Base-by-base conservation (phyloP, 2,329 filamentous ascomycete genomes). In the Tolypocladium tropicale region DNA sequence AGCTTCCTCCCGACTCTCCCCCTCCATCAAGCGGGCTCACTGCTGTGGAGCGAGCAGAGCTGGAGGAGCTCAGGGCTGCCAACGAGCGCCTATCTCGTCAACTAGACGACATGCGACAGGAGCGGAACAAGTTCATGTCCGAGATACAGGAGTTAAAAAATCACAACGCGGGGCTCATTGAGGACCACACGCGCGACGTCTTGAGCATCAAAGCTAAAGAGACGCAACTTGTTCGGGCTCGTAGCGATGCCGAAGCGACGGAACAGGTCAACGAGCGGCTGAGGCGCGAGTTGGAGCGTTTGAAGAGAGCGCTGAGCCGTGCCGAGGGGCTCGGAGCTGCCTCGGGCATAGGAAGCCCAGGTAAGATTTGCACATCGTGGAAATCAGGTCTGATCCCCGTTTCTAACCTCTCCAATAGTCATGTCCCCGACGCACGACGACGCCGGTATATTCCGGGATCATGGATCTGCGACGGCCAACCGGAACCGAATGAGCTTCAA, bases 171-270 rank as follows among this genome's bases (percentile, higher is more conserved):
- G 88, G 94, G 60, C 78, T 99, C 36, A 99, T 99, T 59, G 94
- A 99, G 72, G 93, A 97, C 65, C 93, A 97, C 70, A 99, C 94
- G 0, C 82, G 93, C 52, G 93, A 99, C 65, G 90, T 96, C 0
- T 78, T 99, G 46, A 94, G 91, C 63, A 95, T 99, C 74, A 97
- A 97, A 71, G 94, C 94, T 16, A 99, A 99, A 72, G 94, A 99
- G 71, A 97, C 94, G 3, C 94, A 99, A 65, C 81, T 99, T 6
- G 93, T 97, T 11, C 86, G 94, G 49, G 92, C 94, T 12, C 82
- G 92, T 55, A 91, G 89, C 61, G 94, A 99, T 66, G 89, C 88
- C 34, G 93, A 97, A 69, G 85, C 89, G 0, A 89, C 92, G 0
- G 91, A 96, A 68, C 86, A 91, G 64, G 87, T 85, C 57, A 91